Conservation (phyloP, 495 filamentous ascomycete genomes). For the Penicillium verhagenii region DNA sequence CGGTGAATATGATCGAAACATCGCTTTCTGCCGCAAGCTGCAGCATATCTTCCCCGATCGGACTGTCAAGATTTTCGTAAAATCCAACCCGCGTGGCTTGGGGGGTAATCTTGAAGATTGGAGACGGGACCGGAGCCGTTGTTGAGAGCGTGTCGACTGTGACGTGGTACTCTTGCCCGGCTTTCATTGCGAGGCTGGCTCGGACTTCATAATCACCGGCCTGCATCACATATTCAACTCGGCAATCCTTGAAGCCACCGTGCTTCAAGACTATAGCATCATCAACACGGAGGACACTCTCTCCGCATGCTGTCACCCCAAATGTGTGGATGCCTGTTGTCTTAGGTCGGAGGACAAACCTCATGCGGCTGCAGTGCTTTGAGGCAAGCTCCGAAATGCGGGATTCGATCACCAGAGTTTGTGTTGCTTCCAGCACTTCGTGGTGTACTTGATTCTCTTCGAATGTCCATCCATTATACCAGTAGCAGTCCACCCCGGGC, state of each 20-base stretch:
- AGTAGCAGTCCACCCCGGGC: conserved; percentile 5
- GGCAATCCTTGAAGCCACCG: background rate
- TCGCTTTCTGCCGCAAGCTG: conserved; percentile 1
- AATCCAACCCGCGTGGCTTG: conserved; percentile 5
- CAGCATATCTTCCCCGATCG: background rate
- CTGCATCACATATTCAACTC: conserved; percentile 9
- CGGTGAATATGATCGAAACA: conserved; percentile 4
- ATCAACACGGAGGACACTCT: conserved; percentile 1
- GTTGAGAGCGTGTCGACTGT: conserved; percentile 2
- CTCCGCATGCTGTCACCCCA: conserved; percentile 6
- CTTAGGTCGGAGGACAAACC: background rate
- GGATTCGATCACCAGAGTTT: conserved; percentile 1
- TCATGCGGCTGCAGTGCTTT: conserved; percentile 5
- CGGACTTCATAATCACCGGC: conserved; percentile 3
- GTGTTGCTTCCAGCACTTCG: conserved; percentile 1
- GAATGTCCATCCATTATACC: conserved; percentile 6
- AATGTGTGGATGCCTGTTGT: conserved; percentile 1
- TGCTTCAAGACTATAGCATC: background rate
- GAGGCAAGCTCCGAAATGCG: background rate
- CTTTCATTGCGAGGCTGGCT: background rate
- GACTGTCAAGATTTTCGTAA: conserved; percentile 2
- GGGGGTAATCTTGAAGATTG: conserved; percentile 5
- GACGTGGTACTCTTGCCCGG: conserved; percentile 1
- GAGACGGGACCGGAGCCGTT: conserved; percentile 1
- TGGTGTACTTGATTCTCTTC: conserved; percentile 2